phyloP scores from a whole-genome alignment of 148 eudicot species.

The Rhododendron kiyosumense region DNA sequence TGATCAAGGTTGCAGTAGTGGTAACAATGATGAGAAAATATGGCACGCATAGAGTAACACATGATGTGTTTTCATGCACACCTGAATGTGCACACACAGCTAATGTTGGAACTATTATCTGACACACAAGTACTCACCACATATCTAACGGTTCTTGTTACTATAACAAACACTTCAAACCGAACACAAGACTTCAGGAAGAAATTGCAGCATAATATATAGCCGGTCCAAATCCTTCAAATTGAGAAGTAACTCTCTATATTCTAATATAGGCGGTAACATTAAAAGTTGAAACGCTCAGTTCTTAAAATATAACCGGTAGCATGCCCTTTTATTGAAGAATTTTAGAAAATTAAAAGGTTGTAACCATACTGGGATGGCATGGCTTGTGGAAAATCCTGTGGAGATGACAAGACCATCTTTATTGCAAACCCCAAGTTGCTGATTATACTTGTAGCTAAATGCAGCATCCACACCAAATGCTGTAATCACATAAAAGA shows the following conservation, averaged over 20 bases:
- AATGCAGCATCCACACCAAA: conserved; percentile 97
- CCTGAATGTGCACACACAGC: neutral
- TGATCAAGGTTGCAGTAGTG: neutral
- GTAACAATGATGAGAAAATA: neutral
- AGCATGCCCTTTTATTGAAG: conserved; percentile 3
- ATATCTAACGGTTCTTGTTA: neutral
- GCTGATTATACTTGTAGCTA: conserved; percentile 81
- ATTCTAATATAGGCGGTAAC: neutral
- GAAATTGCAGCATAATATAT: neutral
- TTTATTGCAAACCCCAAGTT: conserved; percentile 64
- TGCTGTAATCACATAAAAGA: conserved; percentile 43
- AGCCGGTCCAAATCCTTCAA: neutral
- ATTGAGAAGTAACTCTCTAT: neutral
- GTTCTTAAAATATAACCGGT: neutral
- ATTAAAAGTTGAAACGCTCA: neutral
- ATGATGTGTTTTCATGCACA: neutral
- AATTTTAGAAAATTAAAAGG: neutral
- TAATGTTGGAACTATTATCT: neutral
- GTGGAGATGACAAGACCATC: conserved; percentile 80
- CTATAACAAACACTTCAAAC: neutral
- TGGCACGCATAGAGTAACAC: neutral
- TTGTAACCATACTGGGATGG: conserved; percentile 64
- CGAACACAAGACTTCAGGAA: neutral
- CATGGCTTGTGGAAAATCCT: conserved; percentile 94
- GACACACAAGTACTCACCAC: neutral